A percentile compares a stretch with the other conserved stretches of the same genome.
These are phyloP conservation scores for Loxodes magnus DNA, from an alignment of 73 alveolate genomes.

Conservation along the genomic window DNA sequence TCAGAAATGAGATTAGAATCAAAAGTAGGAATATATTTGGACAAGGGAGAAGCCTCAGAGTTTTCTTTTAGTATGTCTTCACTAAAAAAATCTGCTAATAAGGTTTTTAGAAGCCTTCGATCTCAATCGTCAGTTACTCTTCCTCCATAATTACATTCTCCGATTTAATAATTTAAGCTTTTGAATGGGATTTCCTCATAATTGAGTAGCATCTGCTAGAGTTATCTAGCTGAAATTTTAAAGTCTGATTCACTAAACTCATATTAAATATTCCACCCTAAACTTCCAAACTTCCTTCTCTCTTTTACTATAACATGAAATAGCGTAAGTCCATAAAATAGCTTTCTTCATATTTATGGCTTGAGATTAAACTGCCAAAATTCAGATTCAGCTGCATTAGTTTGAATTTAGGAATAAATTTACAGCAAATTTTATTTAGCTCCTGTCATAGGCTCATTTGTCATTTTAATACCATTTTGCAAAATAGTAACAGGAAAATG, in stretches of 20 bases:
- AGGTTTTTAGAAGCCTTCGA: constrained; percentile 75
- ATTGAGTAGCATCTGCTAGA: constrained; percentile 72
- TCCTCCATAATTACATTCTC: constrained; percentile 96
- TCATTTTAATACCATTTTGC: constrained; percentile 91
- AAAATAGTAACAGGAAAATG: constrained; percentile 73
- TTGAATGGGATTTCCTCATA: constrained; percentile 76
- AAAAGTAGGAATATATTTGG: constrained; percentile 61
- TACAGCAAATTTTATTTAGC: constrained; percentile 83
- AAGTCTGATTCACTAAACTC: constrained; percentile 87
- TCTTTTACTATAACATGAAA: constrained; percentile 81
- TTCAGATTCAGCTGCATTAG: too few relatives aligned
- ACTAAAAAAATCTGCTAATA: constrained; percentile 71
- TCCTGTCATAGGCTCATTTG: constrained; percentile 86
- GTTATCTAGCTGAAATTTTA: constrained; percentile 76
- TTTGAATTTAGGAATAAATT: too few relatives aligned
- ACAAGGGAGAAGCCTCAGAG: constrained; percentile 49
- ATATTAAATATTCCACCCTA: constrained; percentile 99
- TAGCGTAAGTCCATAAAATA: constrained; percentile 64
- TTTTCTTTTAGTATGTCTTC: constrained; percentile 42
- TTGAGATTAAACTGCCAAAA: too few relatives aligned
- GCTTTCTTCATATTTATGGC: constrained; percentile 44
- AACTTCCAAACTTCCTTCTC: constrained; percentile 99
- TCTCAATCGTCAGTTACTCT: constrained; percentile 98
- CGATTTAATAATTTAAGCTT: constrained; percentile 79
- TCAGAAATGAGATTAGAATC: constrained; percentile 67